phyloP scores from a whole-genome alignment of 345 rosid species.

The Salix dunnii region DNA sequence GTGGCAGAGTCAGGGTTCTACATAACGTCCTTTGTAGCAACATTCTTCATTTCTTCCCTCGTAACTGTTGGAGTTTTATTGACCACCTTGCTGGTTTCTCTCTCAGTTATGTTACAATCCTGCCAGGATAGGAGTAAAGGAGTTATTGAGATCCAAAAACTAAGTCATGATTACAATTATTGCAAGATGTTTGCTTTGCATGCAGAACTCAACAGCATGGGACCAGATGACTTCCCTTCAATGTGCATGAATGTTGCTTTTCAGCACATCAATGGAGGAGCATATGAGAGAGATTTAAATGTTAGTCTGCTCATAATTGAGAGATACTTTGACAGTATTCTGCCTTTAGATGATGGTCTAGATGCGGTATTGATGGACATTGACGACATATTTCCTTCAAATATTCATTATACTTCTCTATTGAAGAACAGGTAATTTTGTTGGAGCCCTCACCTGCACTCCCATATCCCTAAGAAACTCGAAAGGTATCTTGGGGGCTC shows the following conservation, averaged over 20 bases:
- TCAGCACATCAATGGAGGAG: slow-evolving; percentile 42
- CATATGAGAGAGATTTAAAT: slow-evolving; percentile 52
- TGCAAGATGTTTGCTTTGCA: slow-evolving; percentile 54
- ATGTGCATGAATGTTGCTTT: slow-evolving; percentile 48
- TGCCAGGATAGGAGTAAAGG: slow-evolving; percentile 52
- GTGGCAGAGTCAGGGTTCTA: slow-evolving; percentile 66
- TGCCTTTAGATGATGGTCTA: slow-evolving; percentile 31
- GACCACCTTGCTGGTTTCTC: slow-evolving; percentile 52
- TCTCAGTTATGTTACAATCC: slow-evolving; percentile 71
- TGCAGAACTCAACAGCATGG: slow-evolving; percentile 55
- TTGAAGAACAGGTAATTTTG: slow-evolving; percentile 34
- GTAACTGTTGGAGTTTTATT: slow-evolving; percentile 56
- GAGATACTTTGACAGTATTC: slow-evolving; percentile 35
- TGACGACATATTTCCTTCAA: slow-evolving; percentile 44
- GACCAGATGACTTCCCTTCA: slow-evolving; percentile 44
- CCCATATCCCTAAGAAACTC: background rate
- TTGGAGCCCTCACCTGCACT: background rate
- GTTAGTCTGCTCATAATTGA: slow-evolving; percentile 42
- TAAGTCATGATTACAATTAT: slow-evolving; percentile 35
- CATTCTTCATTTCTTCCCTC: slow-evolving; percentile 60
- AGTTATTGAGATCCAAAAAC: slow-evolving; percentile 37
- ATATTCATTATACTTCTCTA: slow-evolving; percentile 8
- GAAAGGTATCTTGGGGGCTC: background rate
- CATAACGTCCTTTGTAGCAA: slow-evolving; percentile 72
- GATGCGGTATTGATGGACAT: slow-evolving; percentile 66